Conservation (phyloP, 257 asterid genomes). For the Cinchona pubescens region DNA sequence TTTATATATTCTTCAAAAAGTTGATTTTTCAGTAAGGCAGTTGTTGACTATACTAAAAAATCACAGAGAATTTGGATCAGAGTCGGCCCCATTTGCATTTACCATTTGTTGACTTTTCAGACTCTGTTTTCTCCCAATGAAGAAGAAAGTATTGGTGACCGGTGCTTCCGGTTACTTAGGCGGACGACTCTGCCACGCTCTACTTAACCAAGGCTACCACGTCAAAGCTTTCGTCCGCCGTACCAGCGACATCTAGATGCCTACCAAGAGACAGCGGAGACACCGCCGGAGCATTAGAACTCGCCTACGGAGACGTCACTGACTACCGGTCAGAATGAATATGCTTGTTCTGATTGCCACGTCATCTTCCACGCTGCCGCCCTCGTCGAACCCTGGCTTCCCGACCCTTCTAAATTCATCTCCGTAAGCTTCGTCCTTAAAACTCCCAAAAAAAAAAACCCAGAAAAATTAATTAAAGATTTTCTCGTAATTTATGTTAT, state of each 20-base stretch:
- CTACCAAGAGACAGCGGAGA: conserved; percentile 43
- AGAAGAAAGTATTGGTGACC: conserved; percentile 68
- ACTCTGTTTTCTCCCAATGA: conserved; percentile 21
- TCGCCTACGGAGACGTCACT: conserved; percentile 82
- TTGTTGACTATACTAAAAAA: too few relatives aligned
- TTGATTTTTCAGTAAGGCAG: too few relatives aligned
- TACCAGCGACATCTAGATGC: conserved; percentile 66
- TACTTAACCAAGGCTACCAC: conserved; percentile 60
- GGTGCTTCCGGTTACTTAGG: conserved; percentile 96
- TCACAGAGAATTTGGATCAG: too few relatives aligned
- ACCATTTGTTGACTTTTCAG: not conserved
- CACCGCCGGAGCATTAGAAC: conserved; percentile 45
- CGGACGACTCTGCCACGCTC: conserved; percentile 76
- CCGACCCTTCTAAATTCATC: conserved; percentile 65
- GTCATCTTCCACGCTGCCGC: conserved; percentile 88
- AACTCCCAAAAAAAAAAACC: not conserved
- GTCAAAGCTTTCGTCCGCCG: conserved; percentile 86
- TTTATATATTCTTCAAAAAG: too few relatives aligned
- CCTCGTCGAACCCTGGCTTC: conserved; percentile 93
- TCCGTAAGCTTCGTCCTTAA: conserved; percentile 30
- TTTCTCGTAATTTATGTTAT: not conserved
- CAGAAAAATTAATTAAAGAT: not conserved
- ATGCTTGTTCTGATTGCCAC: conserved; percentile 75
- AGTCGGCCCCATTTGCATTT: too few relatives aligned
- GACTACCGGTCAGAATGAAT: conserved; percentile 63